Conservation (phyloP, 345 rosid genomes). For the Sonneratia alba region DNA sequence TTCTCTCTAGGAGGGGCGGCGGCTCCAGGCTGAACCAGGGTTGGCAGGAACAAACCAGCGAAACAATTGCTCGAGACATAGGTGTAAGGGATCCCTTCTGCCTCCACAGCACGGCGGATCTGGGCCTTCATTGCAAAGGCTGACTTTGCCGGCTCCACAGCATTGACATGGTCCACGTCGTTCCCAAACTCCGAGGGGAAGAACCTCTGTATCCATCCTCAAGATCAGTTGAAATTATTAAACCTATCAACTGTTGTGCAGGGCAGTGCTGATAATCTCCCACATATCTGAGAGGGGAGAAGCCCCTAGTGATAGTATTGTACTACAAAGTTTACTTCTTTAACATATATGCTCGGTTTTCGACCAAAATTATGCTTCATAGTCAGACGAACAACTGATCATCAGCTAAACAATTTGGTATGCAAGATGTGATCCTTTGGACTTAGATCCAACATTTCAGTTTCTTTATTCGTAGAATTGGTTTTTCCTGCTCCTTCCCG, state of each 20-base stretch:
- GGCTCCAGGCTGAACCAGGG: constrained; percentile 35
- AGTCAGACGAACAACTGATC: neutral
- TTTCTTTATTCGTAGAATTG: no score
- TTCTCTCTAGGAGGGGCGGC: constrained; percentile 51
- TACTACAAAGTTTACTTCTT: neutral
- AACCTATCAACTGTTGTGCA: no score
- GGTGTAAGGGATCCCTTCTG: constrained; percentile 43
- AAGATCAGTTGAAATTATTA: neutral
- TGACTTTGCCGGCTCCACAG: constrained; percentile 43
- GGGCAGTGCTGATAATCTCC: no score
- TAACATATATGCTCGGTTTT: no score
- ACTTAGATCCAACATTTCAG: no score
- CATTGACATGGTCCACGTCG: constrained; percentile 41
- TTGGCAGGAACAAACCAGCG: constrained; percentile 44
- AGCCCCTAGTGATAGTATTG: neutral
- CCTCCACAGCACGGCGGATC: constrained; percentile 41
- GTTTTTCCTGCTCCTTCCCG: no score
- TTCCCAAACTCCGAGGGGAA: constrained; percentile 66
- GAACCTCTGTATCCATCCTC: constrained; percentile 33
- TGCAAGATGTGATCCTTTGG: no score
- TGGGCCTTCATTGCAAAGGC: constrained; percentile 29
- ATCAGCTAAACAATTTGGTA: neutral
- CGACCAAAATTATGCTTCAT: no score
- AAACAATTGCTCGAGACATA: constrained; percentile 35
- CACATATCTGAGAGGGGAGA: no score